Percentiles rank a stretch among this genome's conserved stretches.
Conservation (phyloP, 805 yeast species). For the Ogataea ramenticola region DNA sequence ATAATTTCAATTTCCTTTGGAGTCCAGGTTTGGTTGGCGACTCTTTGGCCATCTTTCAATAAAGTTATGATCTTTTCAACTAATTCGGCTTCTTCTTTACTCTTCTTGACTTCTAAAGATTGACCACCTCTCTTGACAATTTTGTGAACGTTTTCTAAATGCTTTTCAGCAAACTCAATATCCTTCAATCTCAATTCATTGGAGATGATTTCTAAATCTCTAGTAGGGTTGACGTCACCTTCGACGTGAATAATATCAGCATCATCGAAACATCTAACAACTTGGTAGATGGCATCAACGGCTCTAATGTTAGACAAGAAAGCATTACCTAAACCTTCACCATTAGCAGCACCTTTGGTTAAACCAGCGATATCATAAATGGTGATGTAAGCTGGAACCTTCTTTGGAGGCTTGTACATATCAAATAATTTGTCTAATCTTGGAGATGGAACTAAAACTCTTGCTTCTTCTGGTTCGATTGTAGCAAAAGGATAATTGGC, state of each 20-base stretch:
- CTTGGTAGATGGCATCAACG: slow-evolving; percentile 96
- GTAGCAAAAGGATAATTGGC: slow-evolving; percentile 99
- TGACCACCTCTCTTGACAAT: slow-evolving; percentile 59
- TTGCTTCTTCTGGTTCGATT: slow-evolving; percentile 96
- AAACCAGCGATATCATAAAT: slow-evolving; percentile 97
- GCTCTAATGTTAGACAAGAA: slow-evolving; percentile 95
- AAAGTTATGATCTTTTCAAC: slow-evolving; percentile 53
- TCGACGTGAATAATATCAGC: slow-evolving; percentile 96
- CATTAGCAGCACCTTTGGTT: slow-evolving; percentile 93
- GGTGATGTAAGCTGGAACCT: slow-evolving; percentile 88
- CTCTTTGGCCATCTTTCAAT: slow-evolving; percentile 58
- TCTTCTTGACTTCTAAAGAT: slow-evolving; percentile 55
- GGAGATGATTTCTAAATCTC: slow-evolving; percentile 87
- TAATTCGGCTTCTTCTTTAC: slow-evolving; percentile 52
- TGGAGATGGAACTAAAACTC: slow-evolving; percentile 88
- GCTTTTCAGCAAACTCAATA: slow-evolving; percentile 76
- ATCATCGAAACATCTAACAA: slow-evolving; percentile 95
- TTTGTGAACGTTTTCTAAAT: slow-evolving; percentile 48
- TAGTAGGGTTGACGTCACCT: slow-evolving; percentile 92
- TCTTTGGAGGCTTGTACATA: slow-evolving; percentile 74
- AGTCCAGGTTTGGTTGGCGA: slow-evolving; percentile 54
- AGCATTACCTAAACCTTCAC: slow-evolving; percentile 97
- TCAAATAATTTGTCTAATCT: slow-evolving; percentile 73
- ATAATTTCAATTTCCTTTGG: slow-evolving; percentile 58
- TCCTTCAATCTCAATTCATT: slow-evolving; percentile 94